phyloP scores from a whole-genome alignment of 352 stramenopile genomes.

The Pythium biforme region DNA sequence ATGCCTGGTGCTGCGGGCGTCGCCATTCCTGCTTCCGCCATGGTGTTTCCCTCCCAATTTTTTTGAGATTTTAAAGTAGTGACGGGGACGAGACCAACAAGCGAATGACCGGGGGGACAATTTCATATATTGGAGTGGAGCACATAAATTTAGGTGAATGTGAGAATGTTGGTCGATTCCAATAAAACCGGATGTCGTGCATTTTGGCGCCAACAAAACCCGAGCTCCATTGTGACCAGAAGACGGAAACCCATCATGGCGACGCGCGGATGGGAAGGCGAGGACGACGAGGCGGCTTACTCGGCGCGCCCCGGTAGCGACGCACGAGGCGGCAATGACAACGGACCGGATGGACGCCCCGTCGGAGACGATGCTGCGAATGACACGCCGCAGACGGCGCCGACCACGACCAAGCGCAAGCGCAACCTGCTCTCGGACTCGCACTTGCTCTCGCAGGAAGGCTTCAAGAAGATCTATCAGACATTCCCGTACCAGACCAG shows the following conservation, averaged over 20 bases:
- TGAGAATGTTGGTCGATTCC: slow-evolving; percentile 11
- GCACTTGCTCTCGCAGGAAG: slow-evolving; percentile 59
- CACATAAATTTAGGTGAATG: slow-evolving; percentile 1
- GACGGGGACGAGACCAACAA: background rate
- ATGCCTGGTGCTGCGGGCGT: slow-evolving; percentile 9
- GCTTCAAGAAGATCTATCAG: slow-evolving; percentile 65
- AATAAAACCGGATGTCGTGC: too few relatives aligned
- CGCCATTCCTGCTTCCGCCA: background rate
- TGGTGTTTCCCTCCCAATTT: slow-evolving; percentile 7
- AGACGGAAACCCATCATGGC: slow-evolving; percentile 32
- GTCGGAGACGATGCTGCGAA: slow-evolving; percentile 2
- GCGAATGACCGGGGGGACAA: background rate
- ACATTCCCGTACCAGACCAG: slow-evolving; percentile 74
- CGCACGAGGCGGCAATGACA: slow-evolving; percentile 2
- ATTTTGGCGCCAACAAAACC: slow-evolving; percentile 34
- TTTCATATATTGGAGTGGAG: slow-evolving; percentile 6
- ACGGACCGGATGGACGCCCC: background rate
- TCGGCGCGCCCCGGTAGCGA: slow-evolving; percentile 23
- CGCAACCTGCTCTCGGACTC: slow-evolving; percentile 64
- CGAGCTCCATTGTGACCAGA: slow-evolving; percentile 2
- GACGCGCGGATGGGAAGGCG: slow-evolving; percentile 52
- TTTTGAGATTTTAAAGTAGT: slow-evolving; percentile 30
- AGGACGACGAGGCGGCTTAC: slow-evolving; percentile 40
- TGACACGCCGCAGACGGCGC: slow-evolving; percentile 7
- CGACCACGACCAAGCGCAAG: slow-evolving; percentile 30